phyloP scores from a whole-genome alignment of 108 stramenopile genomes.

The Cylindrotheca closterium region DNA sequence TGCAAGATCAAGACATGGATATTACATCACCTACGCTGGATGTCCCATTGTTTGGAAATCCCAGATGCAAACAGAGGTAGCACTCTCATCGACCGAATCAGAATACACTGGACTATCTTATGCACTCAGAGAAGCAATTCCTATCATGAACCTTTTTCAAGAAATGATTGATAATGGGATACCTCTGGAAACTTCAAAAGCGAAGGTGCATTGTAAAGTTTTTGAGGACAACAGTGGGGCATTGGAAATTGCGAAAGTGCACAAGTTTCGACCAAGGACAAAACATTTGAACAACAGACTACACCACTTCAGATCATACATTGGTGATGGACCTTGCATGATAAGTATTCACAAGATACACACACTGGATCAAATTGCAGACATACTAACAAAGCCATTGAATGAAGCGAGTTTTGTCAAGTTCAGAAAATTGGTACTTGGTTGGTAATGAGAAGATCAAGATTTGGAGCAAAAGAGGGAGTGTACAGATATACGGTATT shows the following conservation, averaged over 20 bases:
- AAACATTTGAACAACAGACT: slow-evolving; percentile 40
- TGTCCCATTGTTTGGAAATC: slow-evolving; percentile 29
- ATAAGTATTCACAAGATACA: slow-evolving; percentile 15
- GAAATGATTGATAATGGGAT: slow-evolving; percentile 17
- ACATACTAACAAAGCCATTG: slow-evolving; percentile 32
- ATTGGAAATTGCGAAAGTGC: slow-evolving; percentile 32
- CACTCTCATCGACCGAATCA: slow-evolving; percentile 27
- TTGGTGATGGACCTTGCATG: slow-evolving; percentile 7
- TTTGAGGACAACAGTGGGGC: slow-evolving; percentile 44
- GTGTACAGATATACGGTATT: slow-evolving; percentile 8
- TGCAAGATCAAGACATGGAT: slow-evolving; percentile 48
- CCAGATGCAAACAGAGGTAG: slow-evolving; percentile 39
- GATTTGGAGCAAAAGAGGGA: slow-evolving; percentile 6
- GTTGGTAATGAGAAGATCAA: slow-evolving; percentile 7
- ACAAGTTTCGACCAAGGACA: slow-evolving; percentile 31
- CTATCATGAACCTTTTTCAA: slow-evolving; percentile 28
- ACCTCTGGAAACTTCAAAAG: not conserved
- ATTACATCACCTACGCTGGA: slow-evolving; percentile 33
- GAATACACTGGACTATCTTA: slow-evolving; percentile 27
- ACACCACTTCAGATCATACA: slow-evolving; percentile 37
- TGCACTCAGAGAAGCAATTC: slow-evolving; percentile 34
- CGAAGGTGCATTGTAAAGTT: slow-evolving; percentile 19
- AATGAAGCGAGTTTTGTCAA: slow-evolving; percentile 8
- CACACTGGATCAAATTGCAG: slow-evolving; percentile 28
- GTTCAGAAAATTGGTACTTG: slow-evolving; percentile 5